Evolutionary conservation across 768 basidiomycete genomes (phyloP).

Genomic region (Boletus patriciae): DNA sequence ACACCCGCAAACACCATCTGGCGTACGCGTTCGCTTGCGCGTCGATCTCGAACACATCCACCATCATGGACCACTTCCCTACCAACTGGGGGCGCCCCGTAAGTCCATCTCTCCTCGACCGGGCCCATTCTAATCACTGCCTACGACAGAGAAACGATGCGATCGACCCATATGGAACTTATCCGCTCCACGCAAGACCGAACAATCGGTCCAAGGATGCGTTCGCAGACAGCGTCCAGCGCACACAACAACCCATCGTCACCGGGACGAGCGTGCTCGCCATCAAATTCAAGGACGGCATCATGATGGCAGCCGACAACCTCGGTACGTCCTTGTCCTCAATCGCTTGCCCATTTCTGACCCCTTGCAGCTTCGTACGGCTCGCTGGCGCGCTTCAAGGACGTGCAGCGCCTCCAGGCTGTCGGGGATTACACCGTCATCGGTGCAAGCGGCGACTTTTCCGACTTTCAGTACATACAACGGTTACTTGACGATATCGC

Average conservation of each 20-base stretch:
- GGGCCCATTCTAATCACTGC: not conserved
- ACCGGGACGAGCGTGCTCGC: slow-evolving; percentile 97
- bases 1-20: slow-evolving; percentile 18
- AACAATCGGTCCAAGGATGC: slow-evolving; percentile 49
- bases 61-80: slow-evolving; percentile 77
- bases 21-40: slow-evolving; percentile 27
- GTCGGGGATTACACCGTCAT: slow-evolving; percentile 84
- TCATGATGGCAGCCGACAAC: slow-evolving; percentile 98
- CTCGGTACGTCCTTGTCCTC: slow-evolving; percentile 59
- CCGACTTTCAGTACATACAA: slow-evolving; percentile 95
- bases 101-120: slow-evolving; percentile 24
- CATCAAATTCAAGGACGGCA: slow-evolving; percentile 91
- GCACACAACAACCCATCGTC: slow-evolving; percentile 90
- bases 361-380: slow-evolving; percentile 80
- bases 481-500: slow-evolving; percentile 73
- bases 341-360: not conserved
- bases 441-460: slow-evolving; percentile 95
- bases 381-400: slow-evolving; percentile 95
- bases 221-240: slow-evolving; percentile 68
- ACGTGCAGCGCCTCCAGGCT: slow-evolving; percentile 82
- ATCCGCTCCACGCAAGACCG: slow-evolving; percentile 67
- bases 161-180: slow-evolving; percentile 74
- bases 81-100: slow-evolving; percentile 83
- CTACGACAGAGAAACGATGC: slow-evolving; percentile 66
- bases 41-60: slow-evolving; percentile 11